These are phyloP conservation scores for Dioscorea dumetorum DNA, from an alignment of 106 monocot genomes.

Conservation along the genomic window DNA sequence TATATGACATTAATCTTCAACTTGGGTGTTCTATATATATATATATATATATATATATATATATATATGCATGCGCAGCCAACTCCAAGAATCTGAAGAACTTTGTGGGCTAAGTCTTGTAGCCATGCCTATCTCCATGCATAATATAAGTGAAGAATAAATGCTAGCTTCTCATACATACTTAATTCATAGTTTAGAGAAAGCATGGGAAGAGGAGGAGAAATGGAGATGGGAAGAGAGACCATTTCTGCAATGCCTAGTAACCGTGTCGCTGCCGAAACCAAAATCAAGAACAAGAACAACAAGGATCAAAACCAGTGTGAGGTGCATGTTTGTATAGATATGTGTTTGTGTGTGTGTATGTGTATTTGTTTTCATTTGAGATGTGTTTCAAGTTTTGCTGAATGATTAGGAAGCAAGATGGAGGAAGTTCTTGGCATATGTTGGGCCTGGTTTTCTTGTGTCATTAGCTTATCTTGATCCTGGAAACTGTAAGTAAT, in stretches of 20 bases:
- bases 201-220: background rate
- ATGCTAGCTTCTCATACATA: background rate
- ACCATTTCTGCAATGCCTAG: background rate
- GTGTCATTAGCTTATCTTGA: slow-evolving; percentile 85
- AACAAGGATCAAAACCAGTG: no score
- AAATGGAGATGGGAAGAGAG: background rate
- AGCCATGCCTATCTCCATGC: background rate
- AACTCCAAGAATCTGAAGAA: background rate
- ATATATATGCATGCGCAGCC: no score
- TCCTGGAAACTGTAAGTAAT: slow-evolving; percentile 59
- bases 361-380: no score
- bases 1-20: no score
- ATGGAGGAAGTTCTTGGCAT: slow-evolving; percentile 64
- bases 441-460: slow-evolving; percentile 87
- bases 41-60: no score
- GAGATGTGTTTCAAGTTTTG: no score
- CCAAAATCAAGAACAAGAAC: background rate
- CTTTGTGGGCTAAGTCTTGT: background rate
- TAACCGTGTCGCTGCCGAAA: background rate
- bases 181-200: background rate
- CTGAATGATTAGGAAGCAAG: background rate
- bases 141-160: background rate
- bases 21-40: no score
- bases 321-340: no score
- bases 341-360: no score